phyloP scores from a whole-genome alignment of 805 yeast species.

The Kodamaea jinghongensis region DNA sequence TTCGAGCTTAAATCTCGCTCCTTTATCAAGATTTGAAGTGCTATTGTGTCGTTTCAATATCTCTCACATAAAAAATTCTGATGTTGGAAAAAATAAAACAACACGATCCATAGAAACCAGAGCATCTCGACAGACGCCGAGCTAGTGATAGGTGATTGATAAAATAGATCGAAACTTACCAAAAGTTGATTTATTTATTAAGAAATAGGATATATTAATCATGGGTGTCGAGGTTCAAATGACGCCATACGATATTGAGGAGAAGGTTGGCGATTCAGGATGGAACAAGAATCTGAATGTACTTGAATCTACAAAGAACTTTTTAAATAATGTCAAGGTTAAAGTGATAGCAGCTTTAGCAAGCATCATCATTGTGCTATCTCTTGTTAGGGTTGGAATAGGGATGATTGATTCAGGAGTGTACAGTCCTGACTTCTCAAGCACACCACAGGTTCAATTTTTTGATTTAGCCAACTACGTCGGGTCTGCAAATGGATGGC shows the following conservation, averaged over 20 bases:
- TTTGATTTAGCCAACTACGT: constrained; percentile 68
- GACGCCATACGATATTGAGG: constrained; percentile 24
- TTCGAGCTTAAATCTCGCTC: no score
- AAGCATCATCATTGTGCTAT: constrained; percentile 5
- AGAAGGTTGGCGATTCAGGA: constrained; percentile 6
- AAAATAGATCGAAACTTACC: constrained; percentile 1
- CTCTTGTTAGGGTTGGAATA: constrained; percentile 5
- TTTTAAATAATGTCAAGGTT: constrained; percentile 4
- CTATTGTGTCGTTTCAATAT: no score
- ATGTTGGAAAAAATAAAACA: constrained; percentile 5
- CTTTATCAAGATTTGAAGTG: no score
- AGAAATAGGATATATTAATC: not conserved
- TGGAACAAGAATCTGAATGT: not conserved
- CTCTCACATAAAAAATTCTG: not conserved
- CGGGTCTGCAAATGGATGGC: constrained; percentile 78
- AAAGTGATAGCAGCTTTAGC: constrained; percentile 6
- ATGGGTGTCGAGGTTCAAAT: constrained; percentile 17
- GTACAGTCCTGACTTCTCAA: constrained; percentile 34
- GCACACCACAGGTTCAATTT: constrained; percentile 49
- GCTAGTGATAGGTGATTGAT: constrained; percentile 8
- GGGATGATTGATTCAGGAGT: constrained; percentile 7
- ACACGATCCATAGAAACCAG: constrained; percentile 1
- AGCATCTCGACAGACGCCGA: constrained; percentile 5
- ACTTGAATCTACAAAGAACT: not conserved
- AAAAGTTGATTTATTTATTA: not conserved